phyloP scores from a whole-genome alignment of 805 yeast genomes.

The Pichia ethanolica region DNA sequence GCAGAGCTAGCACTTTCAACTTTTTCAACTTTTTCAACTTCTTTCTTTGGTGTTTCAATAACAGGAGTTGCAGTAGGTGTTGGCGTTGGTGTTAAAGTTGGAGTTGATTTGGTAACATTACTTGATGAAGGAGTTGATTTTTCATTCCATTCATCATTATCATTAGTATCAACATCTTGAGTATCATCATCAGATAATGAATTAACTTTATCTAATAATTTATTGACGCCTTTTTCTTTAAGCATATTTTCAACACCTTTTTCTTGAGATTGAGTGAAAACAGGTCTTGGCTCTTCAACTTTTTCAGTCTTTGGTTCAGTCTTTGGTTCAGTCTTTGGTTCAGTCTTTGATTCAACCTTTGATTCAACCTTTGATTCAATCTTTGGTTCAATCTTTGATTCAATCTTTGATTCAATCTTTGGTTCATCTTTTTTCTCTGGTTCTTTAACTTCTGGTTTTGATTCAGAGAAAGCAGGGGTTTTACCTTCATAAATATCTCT shows the following conservation, averaged over 20 bases:
- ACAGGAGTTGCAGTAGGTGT: too few relatives aligned
- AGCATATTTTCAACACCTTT: slow-evolving; percentile 42
- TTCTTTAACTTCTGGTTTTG: slow-evolving; percentile 22
- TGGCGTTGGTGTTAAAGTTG: too few relatives aligned
- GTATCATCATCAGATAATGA: slow-evolving; percentile 34
- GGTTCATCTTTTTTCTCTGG: slow-evolving; percentile 1
- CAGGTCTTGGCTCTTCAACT: slow-evolving; percentile 11
- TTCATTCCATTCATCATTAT: slow-evolving; percentile 25
- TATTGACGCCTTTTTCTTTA: slow-evolving; percentile 39
- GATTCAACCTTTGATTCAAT: not conserved
- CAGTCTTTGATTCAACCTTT: not conserved
- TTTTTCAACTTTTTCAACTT: not conserved
- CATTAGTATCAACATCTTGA: slow-evolving; percentile 21
- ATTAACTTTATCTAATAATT: slow-evolving; percentile 39
- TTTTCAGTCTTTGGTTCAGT: slow-evolving; percentile 3
- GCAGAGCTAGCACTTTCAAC: not conserved
- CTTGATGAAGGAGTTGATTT: slow-evolving; percentile 1
- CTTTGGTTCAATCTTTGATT: not conserved
- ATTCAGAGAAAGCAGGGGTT: slow-evolving; percentile 41
- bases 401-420: not conserved
- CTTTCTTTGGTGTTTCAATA: not conserved
- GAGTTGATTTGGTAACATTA: too few relatives aligned
- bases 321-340: not conserved
- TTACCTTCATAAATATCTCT: slow-evolving; percentile 72
- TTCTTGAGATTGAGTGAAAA: slow-evolving; percentile 24